Conservation (phyloP, 1,284 basidiomycete species). For the Ustilago vetiveriae region DNA sequence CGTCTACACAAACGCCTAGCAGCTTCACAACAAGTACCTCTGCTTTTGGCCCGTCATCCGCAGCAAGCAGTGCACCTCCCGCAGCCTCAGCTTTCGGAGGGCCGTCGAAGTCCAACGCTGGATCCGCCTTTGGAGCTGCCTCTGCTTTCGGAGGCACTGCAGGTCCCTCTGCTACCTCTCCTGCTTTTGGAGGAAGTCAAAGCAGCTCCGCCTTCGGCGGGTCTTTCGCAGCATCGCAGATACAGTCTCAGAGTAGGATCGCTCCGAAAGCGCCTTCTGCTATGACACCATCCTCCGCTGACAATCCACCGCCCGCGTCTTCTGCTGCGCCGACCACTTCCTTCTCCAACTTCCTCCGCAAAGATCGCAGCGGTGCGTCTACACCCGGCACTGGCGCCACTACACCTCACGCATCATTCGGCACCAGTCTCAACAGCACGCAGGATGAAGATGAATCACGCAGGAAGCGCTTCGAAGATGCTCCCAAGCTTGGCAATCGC, state of each 20-base stretch:
- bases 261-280: background rate
- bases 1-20: constrained; percentile 5
- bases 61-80: background rate
- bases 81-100: constrained; percentile 13
- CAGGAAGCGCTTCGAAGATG: constrained; percentile 51
- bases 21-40: constrained; percentile 8
- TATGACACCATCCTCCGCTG: background rate
- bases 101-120: background rate
- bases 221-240: constrained; percentile 7
- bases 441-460: constrained; percentile 46
- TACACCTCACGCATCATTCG: background rate
- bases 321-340: constrained; percentile 27
- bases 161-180: background rate
- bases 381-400: constrained; percentile 18
- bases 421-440: background rate
- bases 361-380: constrained; percentile 30
- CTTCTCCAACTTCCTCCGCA: constrained; percentile 46
- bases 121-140: constrained; percentile 5
- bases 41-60: constrained; percentile 14
- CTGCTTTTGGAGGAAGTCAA: constrained; percentile 12
- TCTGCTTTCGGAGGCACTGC: constrained; percentile 14
- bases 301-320: background rate
- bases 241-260: background rate
- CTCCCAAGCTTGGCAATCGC: constrained; percentile 48
- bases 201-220: constrained; percentile 11